phyloP scores from a whole-genome alignment of 306 rosid genomes.

The Rosa rugosa region DNA sequence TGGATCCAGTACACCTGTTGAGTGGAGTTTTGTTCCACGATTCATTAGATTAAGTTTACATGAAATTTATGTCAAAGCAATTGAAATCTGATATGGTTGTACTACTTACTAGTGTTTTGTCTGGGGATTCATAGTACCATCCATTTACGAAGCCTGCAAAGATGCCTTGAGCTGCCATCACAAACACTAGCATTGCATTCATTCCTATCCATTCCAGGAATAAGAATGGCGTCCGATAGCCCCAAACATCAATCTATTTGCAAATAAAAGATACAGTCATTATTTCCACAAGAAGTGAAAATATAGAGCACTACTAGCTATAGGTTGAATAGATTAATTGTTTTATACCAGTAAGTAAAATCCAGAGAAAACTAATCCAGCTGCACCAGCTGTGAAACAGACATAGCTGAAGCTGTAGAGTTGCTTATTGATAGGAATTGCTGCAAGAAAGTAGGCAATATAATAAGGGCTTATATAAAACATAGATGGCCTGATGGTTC shows the following conservation, averaged over 20 bases:
- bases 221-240: conserved; percentile 62
- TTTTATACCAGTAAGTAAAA: conserved; percentile 63
- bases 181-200: conserved; percentile 92
- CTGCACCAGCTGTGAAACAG: conserved; percentile 86
- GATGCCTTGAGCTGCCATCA: conserved; percentile 85
- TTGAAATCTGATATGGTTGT: not conserved
- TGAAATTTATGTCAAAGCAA: not conserved
- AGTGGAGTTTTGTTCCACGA: not conserved
- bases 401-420: conserved; percentile 87
- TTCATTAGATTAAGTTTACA: not conserved
- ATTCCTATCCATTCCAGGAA: conserved; percentile 92
- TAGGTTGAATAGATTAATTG: not conserved
- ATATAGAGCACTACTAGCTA: not conserved
- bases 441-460: conserved; percentile 38
- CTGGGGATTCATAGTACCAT: conserved; percentile 61
- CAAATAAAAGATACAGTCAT: not conserved
- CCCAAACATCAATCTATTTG: conserved; percentile 80
- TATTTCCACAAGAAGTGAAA: not conserved
- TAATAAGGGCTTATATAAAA: not conserved
- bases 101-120: conserved; percentile 50
- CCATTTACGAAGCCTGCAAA: conserved; percentile 90
- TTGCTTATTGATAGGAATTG: conserved; percentile 87
- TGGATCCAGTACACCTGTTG: conserved; percentile 70
- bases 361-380: conserved; percentile 77
- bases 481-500: not conserved